Percentiles rank a stretch among this genome's conserved stretches.
phyloP scores from a whole-genome alignment of 306 rosid genomes.

The Citrullus colocynthis region DNA sequence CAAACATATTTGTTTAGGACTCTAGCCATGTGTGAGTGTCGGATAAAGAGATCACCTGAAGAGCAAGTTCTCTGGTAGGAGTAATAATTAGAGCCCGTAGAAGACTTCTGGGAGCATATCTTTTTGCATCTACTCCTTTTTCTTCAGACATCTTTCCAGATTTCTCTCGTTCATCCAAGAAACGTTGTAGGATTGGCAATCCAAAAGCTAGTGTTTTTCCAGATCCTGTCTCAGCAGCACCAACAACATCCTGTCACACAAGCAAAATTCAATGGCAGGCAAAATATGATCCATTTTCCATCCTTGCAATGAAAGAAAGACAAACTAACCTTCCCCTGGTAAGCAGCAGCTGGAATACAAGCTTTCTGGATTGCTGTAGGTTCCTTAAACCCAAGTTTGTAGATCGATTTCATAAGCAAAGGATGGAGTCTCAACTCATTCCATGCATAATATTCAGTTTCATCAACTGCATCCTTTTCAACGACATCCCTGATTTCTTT shows the following conservation, averaged over 20 bases:
- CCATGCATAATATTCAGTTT: slow-evolving; percentile 70
- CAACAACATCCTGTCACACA: slow-evolving; percentile 71
- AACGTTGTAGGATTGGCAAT: slow-evolving; percentile 89
- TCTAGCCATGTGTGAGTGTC: neutral
- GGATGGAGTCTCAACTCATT: slow-evolving; percentile 87
- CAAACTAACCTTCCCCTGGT: slow-evolving; percentile 82
- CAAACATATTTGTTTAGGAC: neutral
- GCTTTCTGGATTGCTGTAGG: slow-evolving; percentile 91
- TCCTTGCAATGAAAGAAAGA: slow-evolving; percentile 10
- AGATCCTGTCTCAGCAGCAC: slow-evolving; percentile 97
- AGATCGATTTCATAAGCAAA: slow-evolving; percentile 61
- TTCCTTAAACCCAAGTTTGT: slow-evolving; percentile 76
- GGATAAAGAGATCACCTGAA: slow-evolving; percentile 44
- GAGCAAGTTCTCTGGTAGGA: slow-evolving; percentile 92
- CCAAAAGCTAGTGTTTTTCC: slow-evolving; percentile 98
- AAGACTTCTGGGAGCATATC: slow-evolving; percentile 34
- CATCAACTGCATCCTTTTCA: slow-evolving; percentile 42
- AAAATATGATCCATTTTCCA: neutral
- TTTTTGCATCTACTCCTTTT: slow-evolving; percentile 38
- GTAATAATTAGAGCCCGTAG: slow-evolving; percentile 81
- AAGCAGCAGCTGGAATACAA: slow-evolving; percentile 94
- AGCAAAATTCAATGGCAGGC: slow-evolving; percentile 11
- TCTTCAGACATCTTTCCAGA: slow-evolving; percentile 30
- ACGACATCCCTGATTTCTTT: slow-evolving; percentile 21
- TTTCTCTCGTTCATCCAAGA: slow-evolving; percentile 80